Percentiles rank a stretch among this genome's conserved stretches.
Conservation (phyloP, 352 stramenopile species). For the Aphanomyces euteiches region DNA sequence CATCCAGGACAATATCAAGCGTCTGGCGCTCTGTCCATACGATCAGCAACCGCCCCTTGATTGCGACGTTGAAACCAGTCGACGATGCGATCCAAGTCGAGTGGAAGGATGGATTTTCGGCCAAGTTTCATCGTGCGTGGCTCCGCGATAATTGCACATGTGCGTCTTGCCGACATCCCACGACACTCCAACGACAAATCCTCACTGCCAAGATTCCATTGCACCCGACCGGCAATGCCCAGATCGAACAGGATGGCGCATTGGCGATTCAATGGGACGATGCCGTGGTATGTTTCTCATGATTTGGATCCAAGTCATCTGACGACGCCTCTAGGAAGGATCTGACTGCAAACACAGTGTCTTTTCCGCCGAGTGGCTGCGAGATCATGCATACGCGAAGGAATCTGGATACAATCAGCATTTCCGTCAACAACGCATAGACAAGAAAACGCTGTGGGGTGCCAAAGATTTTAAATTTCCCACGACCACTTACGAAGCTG, state of each 20-base stretch:
- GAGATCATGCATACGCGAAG: slow-evolving; percentile 62
- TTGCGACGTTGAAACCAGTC: background rate
- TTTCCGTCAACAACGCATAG: slow-evolving; percentile 53
- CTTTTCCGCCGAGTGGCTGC: slow-evolving; percentile 70
- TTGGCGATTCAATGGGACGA: slow-evolving; percentile 60
- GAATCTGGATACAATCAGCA: slow-evolving; percentile 46
- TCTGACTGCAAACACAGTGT: slow-evolving; percentile 54
- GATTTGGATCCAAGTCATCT: background rate
- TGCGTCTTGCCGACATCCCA: slow-evolving; percentile 54
- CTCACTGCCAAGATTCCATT: slow-evolving; percentile 75
- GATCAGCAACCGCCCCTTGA: background rate
- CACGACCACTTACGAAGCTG: slow-evolving; percentile 42
- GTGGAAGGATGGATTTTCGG: slow-evolving; percentile 69
- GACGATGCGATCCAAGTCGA: slow-evolving; percentile 51
- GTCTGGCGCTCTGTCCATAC: too few species aligned
- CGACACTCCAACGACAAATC: slow-evolving; percentile 68
- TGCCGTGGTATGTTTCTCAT: slow-evolving; percentile 41
- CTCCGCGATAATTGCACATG: slow-evolving; percentile 81
- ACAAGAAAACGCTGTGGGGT: slow-evolving; percentile 54
- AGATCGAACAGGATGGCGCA: slow-evolving; percentile 38
- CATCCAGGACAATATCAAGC: background rate
- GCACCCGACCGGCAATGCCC: slow-evolving; percentile 33
- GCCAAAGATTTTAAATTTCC: slow-evolving; percentile 43
- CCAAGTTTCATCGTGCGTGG: slow-evolving; percentile 84
- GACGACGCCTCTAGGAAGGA: slow-evolving; percentile 37